These are phyloP conservation scores for Prunus salicina DNA, from an alignment of 306 rosid species.

Conservation along the genomic window DNA sequence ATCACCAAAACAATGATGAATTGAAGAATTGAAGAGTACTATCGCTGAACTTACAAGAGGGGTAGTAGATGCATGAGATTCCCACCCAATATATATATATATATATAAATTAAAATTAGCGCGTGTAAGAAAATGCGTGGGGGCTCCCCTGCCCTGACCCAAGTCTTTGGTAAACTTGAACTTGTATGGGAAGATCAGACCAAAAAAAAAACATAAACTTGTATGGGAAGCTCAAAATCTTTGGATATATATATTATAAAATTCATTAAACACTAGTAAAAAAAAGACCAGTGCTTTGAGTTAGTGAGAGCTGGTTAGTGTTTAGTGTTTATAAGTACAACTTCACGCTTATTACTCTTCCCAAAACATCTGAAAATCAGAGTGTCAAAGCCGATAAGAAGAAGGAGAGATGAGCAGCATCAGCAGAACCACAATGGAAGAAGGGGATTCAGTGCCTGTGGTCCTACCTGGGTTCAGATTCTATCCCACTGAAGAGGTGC, in stretches of 20 bases:
- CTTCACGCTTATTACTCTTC: background rate
- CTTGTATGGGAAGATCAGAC: too few species aligned
- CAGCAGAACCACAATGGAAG: background rate
- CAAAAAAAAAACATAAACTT: too few species aligned
- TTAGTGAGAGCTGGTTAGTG: background rate
- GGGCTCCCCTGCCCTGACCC: background rate
- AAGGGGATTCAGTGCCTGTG: background rate
- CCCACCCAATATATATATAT: too few species aligned
- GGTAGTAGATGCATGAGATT: background rate
- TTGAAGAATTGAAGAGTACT: background rate
- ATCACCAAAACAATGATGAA: too few species aligned
- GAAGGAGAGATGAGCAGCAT: background rate
- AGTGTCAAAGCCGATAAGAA: background rate
- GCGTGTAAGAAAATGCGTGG: background rate
- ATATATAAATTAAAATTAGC: background rate
- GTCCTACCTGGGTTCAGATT: conserved; percentile 41
- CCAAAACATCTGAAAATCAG: background rate
- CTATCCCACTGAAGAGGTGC: conserved; percentile 57
- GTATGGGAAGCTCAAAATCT: background rate
- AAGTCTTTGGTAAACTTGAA: background rate
- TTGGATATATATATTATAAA: background rate
- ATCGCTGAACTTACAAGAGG: background rate
- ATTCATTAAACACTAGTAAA: too few species aligned
- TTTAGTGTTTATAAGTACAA: background rate
- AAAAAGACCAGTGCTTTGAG: background rate